Conservation (phyloP, 2,329 filamentous ascomycete species). For the Trichoderma simmonsii region DNA sequence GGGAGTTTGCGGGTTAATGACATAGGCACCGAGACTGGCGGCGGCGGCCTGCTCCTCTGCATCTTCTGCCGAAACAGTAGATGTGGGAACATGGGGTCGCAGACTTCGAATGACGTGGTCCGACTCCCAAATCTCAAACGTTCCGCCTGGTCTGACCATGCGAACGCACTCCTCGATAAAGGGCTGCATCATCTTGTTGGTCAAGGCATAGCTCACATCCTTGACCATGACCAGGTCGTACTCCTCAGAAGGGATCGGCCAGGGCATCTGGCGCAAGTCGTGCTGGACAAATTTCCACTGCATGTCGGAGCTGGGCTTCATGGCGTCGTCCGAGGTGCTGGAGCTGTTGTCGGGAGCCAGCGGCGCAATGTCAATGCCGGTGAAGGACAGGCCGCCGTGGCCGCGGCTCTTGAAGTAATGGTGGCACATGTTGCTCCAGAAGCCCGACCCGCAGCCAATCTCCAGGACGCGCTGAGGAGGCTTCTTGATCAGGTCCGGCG, state of each 20-base stretch:
- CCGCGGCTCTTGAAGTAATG: constrained; percentile 70
- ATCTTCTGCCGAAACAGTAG: constrained; percentile 32
- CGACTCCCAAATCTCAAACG: constrained; percentile 84
- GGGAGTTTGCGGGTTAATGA: constrained; percentile 77
- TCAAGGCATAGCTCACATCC: constrained; percentile 67
- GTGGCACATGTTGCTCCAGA: constrained; percentile 89
- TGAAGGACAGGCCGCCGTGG: constrained; percentile 69
- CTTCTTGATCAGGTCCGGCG: constrained; percentile 60
- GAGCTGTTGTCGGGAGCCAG: constrained; percentile 49
- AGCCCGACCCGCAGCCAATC: constrained; percentile 79
- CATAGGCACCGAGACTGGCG: constrained; percentile 72
- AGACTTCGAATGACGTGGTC: constrained; percentile 83
- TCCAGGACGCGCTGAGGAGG: constrained; percentile 79
- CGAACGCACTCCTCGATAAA: constrained; percentile 72
- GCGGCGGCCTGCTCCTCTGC: constrained; percentile 61
- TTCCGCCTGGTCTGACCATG: constrained; percentile 72
- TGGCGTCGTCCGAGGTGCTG: constrained; percentile 30
- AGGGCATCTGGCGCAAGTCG: constrained; percentile 70
- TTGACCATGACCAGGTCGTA: constrained; percentile 91
- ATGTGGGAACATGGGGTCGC: constrained; percentile 67
- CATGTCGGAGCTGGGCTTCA: constrained; percentile 67
- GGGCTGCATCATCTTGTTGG: constrained; percentile 54
- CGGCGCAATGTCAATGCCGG: constrained; percentile 77
- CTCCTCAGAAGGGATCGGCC: constrained; percentile 74
- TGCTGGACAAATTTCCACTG: constrained; percentile 88